Evolutionary conservation across 768 basidiomycete species (phyloP).

Genomic region (Russula sp.): DNA sequence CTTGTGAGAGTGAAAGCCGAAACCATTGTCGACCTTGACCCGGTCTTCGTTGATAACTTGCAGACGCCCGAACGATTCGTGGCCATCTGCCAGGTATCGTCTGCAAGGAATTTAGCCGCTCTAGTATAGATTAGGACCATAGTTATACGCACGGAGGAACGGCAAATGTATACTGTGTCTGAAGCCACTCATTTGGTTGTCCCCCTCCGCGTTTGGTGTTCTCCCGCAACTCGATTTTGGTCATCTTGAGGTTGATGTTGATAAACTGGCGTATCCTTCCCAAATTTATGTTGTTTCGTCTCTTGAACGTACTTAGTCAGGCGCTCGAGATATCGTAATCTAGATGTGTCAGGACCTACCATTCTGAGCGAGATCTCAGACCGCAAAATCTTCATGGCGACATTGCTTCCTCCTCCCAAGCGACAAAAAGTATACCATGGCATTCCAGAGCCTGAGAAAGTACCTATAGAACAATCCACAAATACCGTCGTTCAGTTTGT

Average conservation of each 20-base stretch:
- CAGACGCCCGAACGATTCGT: conserved; percentile 61
- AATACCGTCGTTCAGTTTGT: conserved; percentile 90
- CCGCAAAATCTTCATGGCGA: conserved; percentile 50
- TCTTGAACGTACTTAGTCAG: background rate
- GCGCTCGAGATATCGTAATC: background rate
- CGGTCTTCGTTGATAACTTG: conserved; percentile 93
- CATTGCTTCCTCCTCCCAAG: conserved; percentile 82
- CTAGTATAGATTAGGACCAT: too few species aligned
- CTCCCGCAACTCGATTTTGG: conserved; percentile 12
- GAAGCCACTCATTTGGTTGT: conserved; percentile 42
- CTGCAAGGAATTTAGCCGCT: background rate
- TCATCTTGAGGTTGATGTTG: background rate
- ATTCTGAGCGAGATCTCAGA: background rate
- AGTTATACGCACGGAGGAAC: conserved; percentile 49
- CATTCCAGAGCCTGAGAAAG: conserved; percentile 53
- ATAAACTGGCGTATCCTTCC: background rate
- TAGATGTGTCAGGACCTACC: background rate
- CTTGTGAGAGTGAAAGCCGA: conserved; percentile 76
- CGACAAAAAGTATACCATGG: conserved; percentile 79
- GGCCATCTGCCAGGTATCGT: conserved; percentile 51
- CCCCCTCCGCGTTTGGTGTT: conserved; percentile 19
- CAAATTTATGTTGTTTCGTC: background rate
- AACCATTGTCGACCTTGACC: conserved; percentile 68
- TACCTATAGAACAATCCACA: conserved; percentile 40
- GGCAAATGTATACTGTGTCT: conserved; percentile 64